Base-by-base conservation (phyloP, 768 basidiomycete species). In the Lactifluus piperatus region DNA sequence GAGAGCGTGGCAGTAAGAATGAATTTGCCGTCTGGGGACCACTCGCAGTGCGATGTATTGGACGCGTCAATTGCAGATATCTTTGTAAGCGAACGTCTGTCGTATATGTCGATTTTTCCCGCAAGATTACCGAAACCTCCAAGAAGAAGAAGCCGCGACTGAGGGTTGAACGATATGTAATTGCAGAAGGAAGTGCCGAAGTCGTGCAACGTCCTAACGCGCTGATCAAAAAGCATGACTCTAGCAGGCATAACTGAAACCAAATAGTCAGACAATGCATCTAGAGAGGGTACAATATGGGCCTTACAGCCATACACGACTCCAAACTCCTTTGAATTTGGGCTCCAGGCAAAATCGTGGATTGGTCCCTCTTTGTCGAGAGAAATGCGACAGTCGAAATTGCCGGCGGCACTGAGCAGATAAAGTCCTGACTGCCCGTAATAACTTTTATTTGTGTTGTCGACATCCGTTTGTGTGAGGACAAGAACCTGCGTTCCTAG, bases 41-140 rank as follows among this genome's bases (percentile, higher is more conserved):
- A 99, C 68, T 93, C 91, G 71, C 94, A 97, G 68, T 86, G 79
- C 0, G 91, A 93, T 0, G 95, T 92, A 70, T 97, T 97, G 1
- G 94, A 86, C 0, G 94, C 95, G 57, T 92, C 89, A 66, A 92
- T 89, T 37, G 73, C 75, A 43, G 84, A 83, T 54, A 88, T 81
- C 45, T 94, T 94, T 62, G 77, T 81, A 34, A 97, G 78, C 20
- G 85, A 83, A 54, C 91, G 87, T 20, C 94, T 84, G 72, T 98
- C 97, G 73, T 87, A 86, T 64, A 99, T 76, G 67, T 97, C 91
- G 60, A 94, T 84, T 71, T 93, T 91, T 20, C 97, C 97, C 0
- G 93, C 91, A 47, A 99, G 79, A 70, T 98, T 99, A 27, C 97
- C 95, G 71, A 98, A 99, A 6, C 97, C 97, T 1, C 92, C 97